Evolutionary conservation across 768 basidiomycete genomes (phyloP), one percentile per base, ranked within the genome.

Genomic region (Suillus luteus): DNA sequence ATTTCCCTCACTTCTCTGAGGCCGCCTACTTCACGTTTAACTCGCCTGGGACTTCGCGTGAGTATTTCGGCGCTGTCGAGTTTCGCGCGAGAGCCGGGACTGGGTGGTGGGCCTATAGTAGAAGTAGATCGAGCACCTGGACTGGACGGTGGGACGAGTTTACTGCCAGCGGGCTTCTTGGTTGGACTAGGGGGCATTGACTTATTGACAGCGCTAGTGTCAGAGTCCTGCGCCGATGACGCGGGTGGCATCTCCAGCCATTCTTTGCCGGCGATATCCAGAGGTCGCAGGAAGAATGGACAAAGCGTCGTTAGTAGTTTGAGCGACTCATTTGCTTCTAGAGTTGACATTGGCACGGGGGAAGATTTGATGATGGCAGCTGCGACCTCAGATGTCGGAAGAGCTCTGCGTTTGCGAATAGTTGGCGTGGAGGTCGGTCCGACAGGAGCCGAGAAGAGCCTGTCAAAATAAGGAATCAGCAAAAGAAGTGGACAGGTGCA

Each of bases 1-100:
- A 91, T 88, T 75, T 94, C 92, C 63, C 92, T 79, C 38, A 93
- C 92, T 72, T 91, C 85, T 44, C 92, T 82, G 68, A 94, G 79
- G 0, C 92, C 91, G 38, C 91, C 89, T 6, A 78, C 82, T 70
- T 92, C 90, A 33, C 80, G 81, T 71, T 86, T 89, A 41, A 94
- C 87, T 64, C 85, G 79, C 62, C 84, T 85, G 8, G 92, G 92
- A 73, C 92, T 93, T 55, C 91, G 81, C 33, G 81, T 86, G 17
- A 86, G 74, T 22, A 92, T 69, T 72, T 87, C 86, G 24, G 82
- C 86, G 66, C 86, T 90, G 62, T 88, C 84, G 61, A 85, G 73
- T 68, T 82, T 85, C n/a, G 76, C 73, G 60, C 78, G 70, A 62
- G 80, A 71, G 17, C 83, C 81, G 5, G 88, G 86, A 64, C 86